Conservation (phyloP, 2,329 filamentous ascomycete genomes). For the Penicillium hordei region DNA sequence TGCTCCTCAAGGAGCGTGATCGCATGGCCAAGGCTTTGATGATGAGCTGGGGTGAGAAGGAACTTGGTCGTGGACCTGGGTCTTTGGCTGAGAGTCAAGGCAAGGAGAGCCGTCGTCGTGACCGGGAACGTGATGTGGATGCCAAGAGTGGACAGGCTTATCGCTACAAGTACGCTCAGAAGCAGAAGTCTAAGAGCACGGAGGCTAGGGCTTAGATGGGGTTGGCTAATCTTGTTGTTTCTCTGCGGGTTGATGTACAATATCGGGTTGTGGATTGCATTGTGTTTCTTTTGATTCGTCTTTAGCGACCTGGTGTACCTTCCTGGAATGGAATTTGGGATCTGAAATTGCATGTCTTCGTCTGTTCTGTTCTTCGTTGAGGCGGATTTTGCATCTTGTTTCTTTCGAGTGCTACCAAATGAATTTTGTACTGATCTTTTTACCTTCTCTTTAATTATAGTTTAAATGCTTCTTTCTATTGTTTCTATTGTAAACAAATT, state of each 20-base stretch:
- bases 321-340: neutral
- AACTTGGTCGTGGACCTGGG: slow-evolving; percentile 31
- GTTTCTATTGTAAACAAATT: neutral
- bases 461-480: neutral
- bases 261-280: neutral
- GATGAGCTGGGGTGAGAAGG: slow-evolving; percentile 44
- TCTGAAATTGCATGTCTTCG: neutral
- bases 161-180: slow-evolving; percentile 38
- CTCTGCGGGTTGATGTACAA: slow-evolving; percentile 3
- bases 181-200: slow-evolving; percentile 15
- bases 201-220: slow-evolving; percentile 15
- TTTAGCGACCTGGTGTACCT: neutral
- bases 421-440: neutral
- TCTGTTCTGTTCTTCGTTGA: neutral
- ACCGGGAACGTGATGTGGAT: slow-evolving; percentile 14
- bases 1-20: slow-evolving; percentile 44
- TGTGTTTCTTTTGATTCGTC: neutral
- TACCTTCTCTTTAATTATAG: neutral
- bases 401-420: neutral
- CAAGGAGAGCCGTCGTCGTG: slow-evolving; percentile 27
- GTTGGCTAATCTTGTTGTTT: neutral
- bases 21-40: slow-evolving; percentile 42
- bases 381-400: neutral
- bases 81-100: slow-evolving; percentile 12
- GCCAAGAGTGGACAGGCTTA: slow-evolving; percentile 36